Base-by-base conservation (phyloP, 495 filamentous ascomycete species). In the Xylaria flabelliformis region DNA sequence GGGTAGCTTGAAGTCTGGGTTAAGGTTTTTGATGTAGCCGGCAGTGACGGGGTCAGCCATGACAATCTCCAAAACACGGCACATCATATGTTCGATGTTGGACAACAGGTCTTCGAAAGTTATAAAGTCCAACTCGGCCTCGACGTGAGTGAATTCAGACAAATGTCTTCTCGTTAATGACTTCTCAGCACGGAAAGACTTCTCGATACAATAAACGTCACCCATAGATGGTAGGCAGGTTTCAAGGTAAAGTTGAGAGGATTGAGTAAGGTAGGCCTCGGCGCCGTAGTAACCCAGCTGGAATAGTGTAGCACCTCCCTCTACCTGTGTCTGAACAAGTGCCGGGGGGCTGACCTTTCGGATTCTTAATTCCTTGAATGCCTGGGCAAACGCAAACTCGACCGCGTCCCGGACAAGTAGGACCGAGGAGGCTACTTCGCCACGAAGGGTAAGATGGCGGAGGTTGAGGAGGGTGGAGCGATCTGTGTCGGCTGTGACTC, bases 291-390 rank as follows among this genome's bases (percentile, higher is more conserved):
- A 99, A 80, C 93, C 89, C 75, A 97, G 92, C 51, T 91, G 91
- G 85, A 99, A 99, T 46, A 99, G 90, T 3, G 96, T 98, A 74
- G 91, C 90, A 61, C 96, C 96, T 73, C 96, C 96, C 84, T 99
- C 96, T 70, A 98, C 96, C 82, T 98, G 95, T 8, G 96, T 98
- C 82, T 99, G 96, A n/a, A 98, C 97, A 83, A 99, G 93, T 55
- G 94, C 94, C 10, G 96, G 96, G 3, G 96, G 96, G 53, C 91
- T 92, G 59, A 99, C 95, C 82, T 98, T 95, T 62, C 87, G 85
- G 79, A 97, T 87, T 63, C 90, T 87, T 76, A 91, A 87, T 76
- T 94, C 91, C 75, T 91, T 90, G 81, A 95, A 98, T 61, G 90
- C 88, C 78, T 90, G 87, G 74, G 91, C 86, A 84, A 98, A 98